Conservation (phyloP, 306 rosid species). For the Ormosia semicastrata region DNA sequence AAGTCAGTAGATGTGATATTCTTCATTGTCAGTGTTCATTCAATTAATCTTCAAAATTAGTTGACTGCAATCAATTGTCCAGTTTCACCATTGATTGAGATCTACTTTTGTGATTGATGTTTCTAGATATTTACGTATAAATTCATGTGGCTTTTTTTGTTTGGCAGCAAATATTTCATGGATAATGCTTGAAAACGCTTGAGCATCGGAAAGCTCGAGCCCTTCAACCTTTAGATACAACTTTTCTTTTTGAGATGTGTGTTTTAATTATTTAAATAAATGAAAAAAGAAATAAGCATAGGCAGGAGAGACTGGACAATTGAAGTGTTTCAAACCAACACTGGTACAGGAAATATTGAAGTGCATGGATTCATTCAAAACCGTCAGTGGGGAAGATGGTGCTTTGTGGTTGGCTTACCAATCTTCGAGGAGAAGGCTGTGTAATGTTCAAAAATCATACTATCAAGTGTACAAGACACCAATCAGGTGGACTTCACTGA, state of each 20-base stretch:
- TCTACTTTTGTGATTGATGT: background rate
- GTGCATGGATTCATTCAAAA: conserved; percentile 5
- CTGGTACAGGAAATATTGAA: conserved; percentile 1
- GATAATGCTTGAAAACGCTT: too few species aligned
- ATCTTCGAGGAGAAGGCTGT: conserved; percentile 12
- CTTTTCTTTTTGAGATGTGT: too few species aligned
- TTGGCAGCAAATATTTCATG: background rate
- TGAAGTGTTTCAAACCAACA: background rate
- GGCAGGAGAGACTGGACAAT: background rate
- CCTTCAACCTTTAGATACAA: too few species aligned
- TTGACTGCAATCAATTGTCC: background rate
- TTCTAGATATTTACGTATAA: background rate
- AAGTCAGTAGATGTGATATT: background rate
- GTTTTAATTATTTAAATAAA: too few species aligned
- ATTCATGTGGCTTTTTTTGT: background rate
- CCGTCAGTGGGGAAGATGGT: background rate
- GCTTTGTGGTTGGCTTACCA: background rate
- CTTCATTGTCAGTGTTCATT: background rate
- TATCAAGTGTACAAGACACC: background rate
- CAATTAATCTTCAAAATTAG: background rate
- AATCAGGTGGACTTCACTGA: background rate
- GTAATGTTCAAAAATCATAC: conserved; percentile 18
- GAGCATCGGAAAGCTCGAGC: too few species aligned
- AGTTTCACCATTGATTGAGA: background rate
- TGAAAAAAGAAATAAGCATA: too few species aligned